Conservation (phyloP, 306 rosid species). For the Hippophae tibetana region DNA sequence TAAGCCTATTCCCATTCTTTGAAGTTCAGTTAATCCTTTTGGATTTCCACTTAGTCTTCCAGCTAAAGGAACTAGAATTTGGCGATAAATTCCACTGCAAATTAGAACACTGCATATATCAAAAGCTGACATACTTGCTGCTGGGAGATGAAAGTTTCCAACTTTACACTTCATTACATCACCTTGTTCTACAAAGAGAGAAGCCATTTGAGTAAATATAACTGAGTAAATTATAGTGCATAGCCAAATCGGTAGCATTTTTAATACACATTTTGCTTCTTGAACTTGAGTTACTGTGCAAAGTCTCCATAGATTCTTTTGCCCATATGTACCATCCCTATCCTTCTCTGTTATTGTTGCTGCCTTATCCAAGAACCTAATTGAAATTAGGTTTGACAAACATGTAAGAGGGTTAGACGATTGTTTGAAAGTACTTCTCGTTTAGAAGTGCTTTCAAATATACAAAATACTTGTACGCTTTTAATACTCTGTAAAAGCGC, state of each 20-base stretch:
- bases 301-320: conserved; percentile 40
- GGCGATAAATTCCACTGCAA: conserved; percentile 45
- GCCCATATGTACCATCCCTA: background rate
- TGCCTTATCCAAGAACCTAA: conserved; percentile 31
- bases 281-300: conserved; percentile 70
- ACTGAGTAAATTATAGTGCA: conserved; percentile 75
- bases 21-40: conserved; percentile 50
- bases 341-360: conserved; percentile 25
- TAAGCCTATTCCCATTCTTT: conserved; percentile 64
- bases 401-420: too few relatives aligned
- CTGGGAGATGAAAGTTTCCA: conserved; percentile 42
- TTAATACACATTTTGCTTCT: conserved; percentile 63
- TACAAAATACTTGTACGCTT: too few relatives aligned
- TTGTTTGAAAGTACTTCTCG: too few relatives aligned
- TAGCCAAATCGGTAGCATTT: conserved; percentile 66
- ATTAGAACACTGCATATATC: conserved; percentile 51
- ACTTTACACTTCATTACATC: conserved; percentile 43
- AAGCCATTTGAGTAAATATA: conserved; percentile 72
- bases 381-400: too few relatives aligned
- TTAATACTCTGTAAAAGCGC: too few relatives aligned
- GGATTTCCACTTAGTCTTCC: conserved; percentile 32
- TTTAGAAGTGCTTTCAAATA: too few relatives aligned
- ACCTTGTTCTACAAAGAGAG: conserved; percentile 75
- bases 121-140: conserved; percentile 71
- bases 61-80: conserved; percentile 36